Conservation (phyloP, 2,329 filamentous ascomycete species). For the Arachnomyces sp. region DNA sequence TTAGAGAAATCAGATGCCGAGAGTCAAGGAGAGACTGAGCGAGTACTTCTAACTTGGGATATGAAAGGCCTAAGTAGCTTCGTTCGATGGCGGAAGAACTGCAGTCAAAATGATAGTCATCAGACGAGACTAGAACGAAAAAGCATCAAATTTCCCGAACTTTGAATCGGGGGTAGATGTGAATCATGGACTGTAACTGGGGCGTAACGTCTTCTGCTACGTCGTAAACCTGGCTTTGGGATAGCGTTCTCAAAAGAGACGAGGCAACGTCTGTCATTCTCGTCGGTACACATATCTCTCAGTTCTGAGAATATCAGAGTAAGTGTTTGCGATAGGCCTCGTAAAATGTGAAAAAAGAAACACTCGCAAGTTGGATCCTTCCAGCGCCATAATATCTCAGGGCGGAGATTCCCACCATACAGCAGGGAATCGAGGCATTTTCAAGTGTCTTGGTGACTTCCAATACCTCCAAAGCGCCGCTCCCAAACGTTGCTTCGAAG, state of each 20-base stretch:
- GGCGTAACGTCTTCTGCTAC: neutral
- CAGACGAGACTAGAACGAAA: constrained; percentile 2
- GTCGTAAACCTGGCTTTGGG: too few species aligned
- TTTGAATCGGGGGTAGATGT: constrained; percentile 4
- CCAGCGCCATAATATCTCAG: neutral
- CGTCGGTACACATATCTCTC: too few species aligned
- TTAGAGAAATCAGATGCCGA: neutral
- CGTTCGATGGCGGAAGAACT: constrained; percentile 2
- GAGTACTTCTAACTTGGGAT: constrained; percentile 1
- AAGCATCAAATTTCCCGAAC: neutral
- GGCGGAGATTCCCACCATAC: neutral
- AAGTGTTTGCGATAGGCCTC: too few species aligned
- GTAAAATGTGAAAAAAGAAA: neutral
- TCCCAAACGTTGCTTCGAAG: too few species aligned
- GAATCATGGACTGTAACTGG: neutral
- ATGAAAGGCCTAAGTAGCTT: constrained; percentile 4
- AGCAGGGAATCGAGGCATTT: neutral
- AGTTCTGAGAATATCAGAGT: too few species aligned
- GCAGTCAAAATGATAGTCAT: constrained; percentile 2
- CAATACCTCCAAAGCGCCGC: neutral
- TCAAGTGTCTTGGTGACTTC: constrained; percentile 1
- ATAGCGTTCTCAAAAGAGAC: too few species aligned
- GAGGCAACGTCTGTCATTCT: too few species aligned
- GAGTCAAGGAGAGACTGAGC: constrained; percentile 3
- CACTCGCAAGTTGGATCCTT: neutral